Percentiles rank a stretch among this genome's conserved stretches.
Conservation (phyloP, 768 basidiomycete species). For the Russula sp. region DNA sequence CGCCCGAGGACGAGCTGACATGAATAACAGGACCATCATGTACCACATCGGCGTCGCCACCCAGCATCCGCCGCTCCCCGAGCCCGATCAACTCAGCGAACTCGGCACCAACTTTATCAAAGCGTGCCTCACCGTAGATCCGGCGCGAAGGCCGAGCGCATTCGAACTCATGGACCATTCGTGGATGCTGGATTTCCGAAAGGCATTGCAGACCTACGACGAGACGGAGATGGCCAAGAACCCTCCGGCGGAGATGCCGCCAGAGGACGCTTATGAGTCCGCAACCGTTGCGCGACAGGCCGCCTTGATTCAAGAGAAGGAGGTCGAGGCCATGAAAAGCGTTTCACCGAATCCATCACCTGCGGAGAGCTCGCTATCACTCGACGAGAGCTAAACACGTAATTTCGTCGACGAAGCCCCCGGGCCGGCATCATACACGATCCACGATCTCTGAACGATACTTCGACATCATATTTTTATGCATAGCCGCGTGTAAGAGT, state of each 20-base stretch:
- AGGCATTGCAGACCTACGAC: slow-evolving; percentile 61
- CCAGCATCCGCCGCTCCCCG: slow-evolving; percentile 92
- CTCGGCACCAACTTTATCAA: slow-evolving; percentile 92
- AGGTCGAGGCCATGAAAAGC: slow-evolving; percentile 49
- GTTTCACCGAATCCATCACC: slow-evolving; percentile 48
- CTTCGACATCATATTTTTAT: neutral
- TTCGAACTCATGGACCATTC: slow-evolving; percentile 78
- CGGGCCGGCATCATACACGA: neutral
- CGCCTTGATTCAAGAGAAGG: slow-evolving; percentile 51
- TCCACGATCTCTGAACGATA: neutral
- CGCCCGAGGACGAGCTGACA: slow-evolving; percentile 1
- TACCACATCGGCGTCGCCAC: slow-evolving; percentile 98
- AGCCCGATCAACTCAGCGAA: slow-evolving; percentile 81
- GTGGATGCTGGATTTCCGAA: slow-evolving; percentile 85
- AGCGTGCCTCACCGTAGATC: slow-evolving; percentile 84
- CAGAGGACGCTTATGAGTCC: slow-evolving; percentile 45
- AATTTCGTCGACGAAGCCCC: neutral
- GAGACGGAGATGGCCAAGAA: slow-evolving; percentile 52
- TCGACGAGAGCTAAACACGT: neutral
- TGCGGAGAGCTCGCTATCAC: slow-evolving; percentile 26
- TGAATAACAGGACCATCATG: slow-evolving; percentile 86
- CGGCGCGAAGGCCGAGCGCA: slow-evolving; percentile 77
- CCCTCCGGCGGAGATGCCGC: slow-evolving; percentile 41
- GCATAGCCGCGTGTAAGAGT: slow-evolving; percentile 1
- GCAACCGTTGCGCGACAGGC: slow-evolving; percentile 52